A percentile compares a stretch with the other conserved stretches of the same genome.
Conservation (phyloP, 768 basidiomycete species). For the Russula compacta region DNA sequence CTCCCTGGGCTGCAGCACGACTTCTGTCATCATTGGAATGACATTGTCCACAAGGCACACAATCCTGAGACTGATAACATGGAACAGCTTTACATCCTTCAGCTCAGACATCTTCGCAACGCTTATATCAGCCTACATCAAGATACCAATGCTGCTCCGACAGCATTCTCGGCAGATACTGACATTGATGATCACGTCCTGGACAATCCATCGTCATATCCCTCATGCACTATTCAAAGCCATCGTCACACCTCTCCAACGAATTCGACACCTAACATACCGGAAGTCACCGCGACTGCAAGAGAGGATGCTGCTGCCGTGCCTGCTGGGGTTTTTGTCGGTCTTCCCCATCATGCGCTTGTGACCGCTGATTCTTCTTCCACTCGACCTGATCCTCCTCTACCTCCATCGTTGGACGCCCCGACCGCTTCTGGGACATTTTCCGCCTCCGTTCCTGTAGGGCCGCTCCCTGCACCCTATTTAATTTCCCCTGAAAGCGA, state of each 20-base stretch:
- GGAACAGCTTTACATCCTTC: neutral
- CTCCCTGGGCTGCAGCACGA: neutral
- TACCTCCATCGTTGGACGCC: no score
- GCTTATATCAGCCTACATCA: neutral
- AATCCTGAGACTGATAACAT: neutral
- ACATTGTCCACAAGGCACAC: neutral
- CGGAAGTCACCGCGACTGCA: neutral
- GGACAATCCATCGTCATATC: neutral
- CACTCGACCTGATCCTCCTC: no score
- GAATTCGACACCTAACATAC: neutral
- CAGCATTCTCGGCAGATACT: neutral
- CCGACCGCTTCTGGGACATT: no score
- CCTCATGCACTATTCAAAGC: neutral
- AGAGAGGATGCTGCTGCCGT: no score
- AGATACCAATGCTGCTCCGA: neutral
- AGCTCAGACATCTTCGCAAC: neutral
- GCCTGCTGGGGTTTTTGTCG: no score
- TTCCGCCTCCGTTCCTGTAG: no score
- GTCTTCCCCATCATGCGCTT: no score
- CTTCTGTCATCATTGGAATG: conserved; percentile 2
- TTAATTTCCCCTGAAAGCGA: no score
- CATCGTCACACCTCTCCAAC: neutral
- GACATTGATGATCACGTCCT: neutral
- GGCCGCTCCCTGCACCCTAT: no score
- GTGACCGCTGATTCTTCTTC: no score